These are phyloP conservation scores for Neurospora terricola DNA, from an alignment of 495 filamentous ascomycete genomes.

Conservation along the genomic window DNA sequence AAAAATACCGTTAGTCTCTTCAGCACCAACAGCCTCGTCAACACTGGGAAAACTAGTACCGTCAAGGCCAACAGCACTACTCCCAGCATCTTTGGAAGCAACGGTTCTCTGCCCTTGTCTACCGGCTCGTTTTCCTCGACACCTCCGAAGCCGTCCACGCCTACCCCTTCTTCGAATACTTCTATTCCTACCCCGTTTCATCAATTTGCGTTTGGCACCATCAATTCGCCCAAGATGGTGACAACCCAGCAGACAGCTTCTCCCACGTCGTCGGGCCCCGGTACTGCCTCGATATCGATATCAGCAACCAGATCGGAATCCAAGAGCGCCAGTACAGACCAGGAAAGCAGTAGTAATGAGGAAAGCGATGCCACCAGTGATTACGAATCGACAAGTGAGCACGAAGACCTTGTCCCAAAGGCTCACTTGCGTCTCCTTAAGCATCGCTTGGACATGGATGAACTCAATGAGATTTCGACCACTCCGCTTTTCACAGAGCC, in stretches of 20 bases:
- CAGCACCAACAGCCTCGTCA: not conserved
- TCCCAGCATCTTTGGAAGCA: not conserved
- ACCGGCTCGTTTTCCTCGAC: not conserved
- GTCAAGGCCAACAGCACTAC: not conserved
- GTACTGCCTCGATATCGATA: not conserved
- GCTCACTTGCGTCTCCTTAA: conserved; percentile 13
- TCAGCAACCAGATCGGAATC: not conserved
- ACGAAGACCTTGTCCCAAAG: not conserved
- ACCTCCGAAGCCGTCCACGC: not conserved
- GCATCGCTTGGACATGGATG: conserved; percentile 10
- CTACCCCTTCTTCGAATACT: not conserved
- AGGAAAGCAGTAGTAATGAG: not conserved
- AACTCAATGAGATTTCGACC: conserved; percentile 23
- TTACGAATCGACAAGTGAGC: not conserved
- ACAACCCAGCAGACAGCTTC: not conserved
- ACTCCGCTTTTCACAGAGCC: conserved; percentile 31
- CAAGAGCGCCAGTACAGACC: not conserved
- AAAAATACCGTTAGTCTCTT: not conserved
- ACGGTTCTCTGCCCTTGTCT: not conserved
- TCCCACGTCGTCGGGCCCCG: not conserved
- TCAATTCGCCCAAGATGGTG: not conserved
- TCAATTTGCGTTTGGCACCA: not conserved
- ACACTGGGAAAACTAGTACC: not conserved
- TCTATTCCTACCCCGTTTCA: not conserved
- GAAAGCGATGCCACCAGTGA: not conserved